Percentiles rank a stretch among this genome's conserved stretches.
These are phyloP conservation scores for Rhynchosporium secalis DNA, from an alignment of 2,329 filamentous ascomycete species.

Conservation along the genomic window DNA sequence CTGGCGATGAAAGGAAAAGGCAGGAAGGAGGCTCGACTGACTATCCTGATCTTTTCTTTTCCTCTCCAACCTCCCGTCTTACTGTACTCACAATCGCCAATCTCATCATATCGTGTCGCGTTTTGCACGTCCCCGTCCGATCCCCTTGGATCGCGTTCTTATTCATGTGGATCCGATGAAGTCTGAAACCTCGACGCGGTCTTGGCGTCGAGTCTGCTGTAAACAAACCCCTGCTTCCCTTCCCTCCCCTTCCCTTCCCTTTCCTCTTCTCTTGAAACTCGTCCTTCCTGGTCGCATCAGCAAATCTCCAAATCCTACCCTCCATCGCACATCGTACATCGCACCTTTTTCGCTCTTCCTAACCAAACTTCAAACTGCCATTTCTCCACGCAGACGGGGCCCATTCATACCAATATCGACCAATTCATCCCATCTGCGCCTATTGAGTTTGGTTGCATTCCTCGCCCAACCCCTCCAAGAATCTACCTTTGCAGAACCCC, in stretches of 20 bases:
- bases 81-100: not conserved
- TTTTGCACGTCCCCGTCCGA: not conserved
- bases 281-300: not conserved
- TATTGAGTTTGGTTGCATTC: conserved; percentile 13
- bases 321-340: not conserved
- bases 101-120: not conserved
- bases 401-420: not conserved
- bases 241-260: not conserved
- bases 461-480: conserved; percentile 12
- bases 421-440: conserved; percentile 5
- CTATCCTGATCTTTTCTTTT: not conserved
- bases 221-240: conserved; percentile 12
- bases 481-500: conserved; percentile 17
- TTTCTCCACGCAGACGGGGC: not conserved
- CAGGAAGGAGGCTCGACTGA: not conserved
- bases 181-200: conserved; percentile 7
- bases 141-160: conserved; percentile 2
- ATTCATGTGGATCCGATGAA: conserved; percentile 3
- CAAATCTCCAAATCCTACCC: conserved; percentile 9
- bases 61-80: not conserved
- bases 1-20: not conserved
- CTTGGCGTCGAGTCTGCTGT: conserved; percentile 7
- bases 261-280: conserved; percentile 13
- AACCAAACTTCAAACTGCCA: conserved; percentile 3
- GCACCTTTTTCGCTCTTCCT: not conserved